Base-by-base conservation (phyloP, 1,139 yeast species). In the Sugiyamaella japonica region DNA sequence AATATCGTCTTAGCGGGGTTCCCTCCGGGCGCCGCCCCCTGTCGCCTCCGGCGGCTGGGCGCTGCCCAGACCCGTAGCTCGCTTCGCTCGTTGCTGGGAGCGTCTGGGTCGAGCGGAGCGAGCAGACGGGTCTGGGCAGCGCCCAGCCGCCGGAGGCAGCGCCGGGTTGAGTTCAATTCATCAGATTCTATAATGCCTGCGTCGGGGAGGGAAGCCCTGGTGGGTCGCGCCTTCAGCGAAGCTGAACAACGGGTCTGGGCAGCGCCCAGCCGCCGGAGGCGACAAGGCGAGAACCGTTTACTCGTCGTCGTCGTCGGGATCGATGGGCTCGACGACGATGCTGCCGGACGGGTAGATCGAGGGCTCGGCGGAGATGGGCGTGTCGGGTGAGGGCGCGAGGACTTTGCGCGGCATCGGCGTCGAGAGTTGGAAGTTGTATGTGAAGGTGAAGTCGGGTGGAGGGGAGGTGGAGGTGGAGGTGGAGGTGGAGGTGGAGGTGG, bases 271-370 rank as follows among this genome's bases (percentile, higher is more conserved):
- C 48, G 39, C 48, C 48, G 48, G 48, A 44, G 40, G 48, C 48
- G 13, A 16, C 38, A n/a, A 13, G 9, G 38, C 38, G 16, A 16
- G 31, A 16, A 40, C 5, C 32, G 15, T 38, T 38, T 49, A 42
- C n/a, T 45, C 49, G 25, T 56, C 60, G 6, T 70, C 72, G 1
- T 71, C 74, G 10, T 67, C 72, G 13, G 65, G 68, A 61, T 83
- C 87, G 46, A 82, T 79, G 16, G 65, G 68, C 62, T 83, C 87
- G 43, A 83, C 79, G 5, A 83, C 70, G 48, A 84, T 65, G 59
- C 78, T 82, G 2, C 89, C 90, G 54, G 76, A 81, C 4, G 89
- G 89, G 73, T 75, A 83, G 3, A 85, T 70, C 6, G 73, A 66
- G 12, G 70, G 66, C 52, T 75, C 79, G 36, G 81, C 79, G 17